These are phyloP conservation scores for Bruguiera sexangula DNA, from an alignment of 345 rosid species.

Conservation along the genomic window DNA sequence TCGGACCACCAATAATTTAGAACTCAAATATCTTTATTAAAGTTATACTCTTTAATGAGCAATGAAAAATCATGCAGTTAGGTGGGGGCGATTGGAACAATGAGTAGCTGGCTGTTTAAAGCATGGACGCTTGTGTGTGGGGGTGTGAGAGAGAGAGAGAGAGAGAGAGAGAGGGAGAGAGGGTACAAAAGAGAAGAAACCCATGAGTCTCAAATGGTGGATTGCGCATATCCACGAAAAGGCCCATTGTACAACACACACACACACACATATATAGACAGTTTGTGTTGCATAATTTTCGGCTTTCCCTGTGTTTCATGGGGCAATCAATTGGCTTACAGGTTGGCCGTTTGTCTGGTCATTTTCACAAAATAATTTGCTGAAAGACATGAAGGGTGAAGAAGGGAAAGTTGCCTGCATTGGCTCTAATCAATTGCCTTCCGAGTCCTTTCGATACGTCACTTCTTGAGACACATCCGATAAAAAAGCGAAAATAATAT, in stretches of 20 bases:
- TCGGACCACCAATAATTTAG: conserved; percentile 38
- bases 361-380: conserved; percentile 16
- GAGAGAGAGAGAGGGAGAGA: no score
- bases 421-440: no score
- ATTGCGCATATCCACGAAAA: no score
- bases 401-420: not conserved
- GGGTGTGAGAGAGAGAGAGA: no score
- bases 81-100: conserved; percentile 1
- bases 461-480: no score
- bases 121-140: no score
- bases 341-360: conserved; percentile 9
- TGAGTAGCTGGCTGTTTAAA: not conserved
- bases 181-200: no score
- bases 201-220: no score
- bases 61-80: conserved; percentile 7
- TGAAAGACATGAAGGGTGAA: not conserved
- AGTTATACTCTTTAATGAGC: not conserved
- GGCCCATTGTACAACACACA: no score
- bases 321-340: not conserved
- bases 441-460: no score
- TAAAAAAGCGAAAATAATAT: no score
- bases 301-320: not conserved
- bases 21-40: conserved; percentile 15
- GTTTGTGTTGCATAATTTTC: not conserved
- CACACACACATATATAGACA: no score